Evolutionary conservation across 1,284 basidiomycete species (phyloP).

Genomic region (Ganoderma resinaceum): DNA sequence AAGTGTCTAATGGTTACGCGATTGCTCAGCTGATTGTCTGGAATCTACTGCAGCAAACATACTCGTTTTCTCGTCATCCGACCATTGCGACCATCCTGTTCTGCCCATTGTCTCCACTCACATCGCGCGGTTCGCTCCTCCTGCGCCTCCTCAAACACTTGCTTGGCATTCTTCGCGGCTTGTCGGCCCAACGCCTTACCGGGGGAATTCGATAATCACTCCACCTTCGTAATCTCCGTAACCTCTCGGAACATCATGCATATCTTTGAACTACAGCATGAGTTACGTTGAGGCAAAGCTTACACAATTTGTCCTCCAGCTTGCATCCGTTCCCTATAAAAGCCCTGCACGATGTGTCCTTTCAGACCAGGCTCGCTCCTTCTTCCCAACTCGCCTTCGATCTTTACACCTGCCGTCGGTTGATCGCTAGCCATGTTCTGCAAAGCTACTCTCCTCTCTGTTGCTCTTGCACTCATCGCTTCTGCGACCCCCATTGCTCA

Average conservation of each 20-base stretch:
- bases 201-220: background rate
- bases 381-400: slow-evolving; percentile 50
- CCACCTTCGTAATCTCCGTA: background rate
- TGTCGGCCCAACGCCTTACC: background rate
- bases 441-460: slow-evolving; percentile 9
- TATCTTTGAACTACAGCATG: background rate
- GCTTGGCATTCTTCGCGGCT: background rate
- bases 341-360: background rate
- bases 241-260: background rate
- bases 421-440: slow-evolving; percentile 38
- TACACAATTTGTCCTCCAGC: background rate
- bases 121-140: background rate
- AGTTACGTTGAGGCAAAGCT: background rate
- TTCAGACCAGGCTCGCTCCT: background rate
- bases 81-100: background rate
- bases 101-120: background rate
- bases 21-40: background rate
- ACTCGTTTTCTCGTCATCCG: background rate
- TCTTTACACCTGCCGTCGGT: slow-evolving; percentile 36
- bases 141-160: background rate
- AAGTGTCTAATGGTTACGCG: background rate
- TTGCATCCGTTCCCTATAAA: background rate
- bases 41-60: background rate
- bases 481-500: slow-evolving; percentile 32
- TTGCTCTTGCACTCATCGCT: slow-evolving; percentile 9